A percentile compares a stretch with the other conserved stretches of the same genome.
Evolutionary conservation across 805 yeast species (phyloP).

Genomic region (Teunomyces pallodes): DNA sequence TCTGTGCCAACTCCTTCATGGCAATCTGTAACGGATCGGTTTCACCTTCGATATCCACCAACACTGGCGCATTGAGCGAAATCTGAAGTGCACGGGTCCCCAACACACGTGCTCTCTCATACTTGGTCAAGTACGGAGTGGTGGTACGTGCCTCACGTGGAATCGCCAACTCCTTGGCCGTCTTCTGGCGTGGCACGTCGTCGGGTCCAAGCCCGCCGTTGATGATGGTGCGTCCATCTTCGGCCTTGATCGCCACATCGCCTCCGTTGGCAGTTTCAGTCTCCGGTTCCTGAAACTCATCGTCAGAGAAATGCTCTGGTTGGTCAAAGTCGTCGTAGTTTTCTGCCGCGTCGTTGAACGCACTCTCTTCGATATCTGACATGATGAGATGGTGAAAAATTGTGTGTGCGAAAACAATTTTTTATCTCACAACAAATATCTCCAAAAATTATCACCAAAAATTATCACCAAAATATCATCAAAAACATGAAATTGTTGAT

Average conservation of each 20-base stretch:
- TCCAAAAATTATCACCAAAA: not conserved
- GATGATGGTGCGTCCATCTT: slow-evolving; percentile 70
- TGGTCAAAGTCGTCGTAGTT: slow-evolving; percentile 80
- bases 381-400: slow-evolving; percentile 14
- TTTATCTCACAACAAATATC: not conserved
- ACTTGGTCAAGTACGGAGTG: slow-evolving; percentile 98
- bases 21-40: slow-evolving; percentile 98
- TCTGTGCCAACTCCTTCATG: slow-evolving; percentile 91
- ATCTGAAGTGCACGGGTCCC: slow-evolving; percentile 98
- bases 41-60: slow-evolving; percentile 97
- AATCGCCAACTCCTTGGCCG: slow-evolving; percentile 78
- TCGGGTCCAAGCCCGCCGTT: slow-evolving; percentile 67
- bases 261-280: slow-evolving; percentile 17
- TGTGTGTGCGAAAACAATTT: not conserved
- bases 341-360: slow-evolving; percentile 68
- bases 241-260: slow-evolving; percentile 50
- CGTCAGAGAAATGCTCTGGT: slow-evolving; percentile 74
- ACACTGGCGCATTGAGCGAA: slow-evolving; percentile 96
- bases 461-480: no score
- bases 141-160: slow-evolving; percentile 87
- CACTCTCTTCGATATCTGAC: slow-evolving; percentile 45
- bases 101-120: slow-evolving; percentile 94
- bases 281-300: slow-evolving; percentile 48
- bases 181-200: slow-evolving; percentile 47
- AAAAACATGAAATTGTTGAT: no score